A percentile compares a stretch with the other conserved stretches of the same genome.
Evolutionary conservation across 345 rosid species (phyloP).

Genomic region (Linum tenue): DNA sequence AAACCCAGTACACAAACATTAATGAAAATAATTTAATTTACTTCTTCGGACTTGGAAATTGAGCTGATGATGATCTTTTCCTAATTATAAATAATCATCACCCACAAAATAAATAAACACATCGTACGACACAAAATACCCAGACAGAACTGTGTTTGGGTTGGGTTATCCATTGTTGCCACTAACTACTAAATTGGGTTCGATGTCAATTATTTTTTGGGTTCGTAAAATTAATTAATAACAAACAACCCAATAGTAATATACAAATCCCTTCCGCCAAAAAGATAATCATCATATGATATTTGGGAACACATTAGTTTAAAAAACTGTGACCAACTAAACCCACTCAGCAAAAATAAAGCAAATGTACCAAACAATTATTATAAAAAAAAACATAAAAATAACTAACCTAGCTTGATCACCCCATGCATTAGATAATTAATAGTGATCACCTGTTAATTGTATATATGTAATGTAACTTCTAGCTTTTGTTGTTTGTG

Average conservation of each 20-base stretch:
- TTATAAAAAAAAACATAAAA: conserved; percentile 1
- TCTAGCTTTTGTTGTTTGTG: conserved; percentile 15
- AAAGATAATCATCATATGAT: background rate
- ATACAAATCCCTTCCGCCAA: no score
- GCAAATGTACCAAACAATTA: no score
- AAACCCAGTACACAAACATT: no score
- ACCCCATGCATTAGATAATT: background rate
- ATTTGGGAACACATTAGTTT: conserved; percentile 2
- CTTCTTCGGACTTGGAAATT: conserved; percentile 19
- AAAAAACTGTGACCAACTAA: background rate
- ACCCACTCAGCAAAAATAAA: conserved; percentile 5
- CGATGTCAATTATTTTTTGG: no score
- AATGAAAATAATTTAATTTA: no score
- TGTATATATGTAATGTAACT: background rate
- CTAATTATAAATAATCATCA: no score
- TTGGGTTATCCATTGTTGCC: no score
- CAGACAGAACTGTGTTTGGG: conserved; percentile 13
- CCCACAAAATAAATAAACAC: conserved; percentile 1
- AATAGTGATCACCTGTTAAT: conserved; percentile 5
- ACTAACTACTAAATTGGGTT: no score
- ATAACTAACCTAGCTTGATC: background rate
- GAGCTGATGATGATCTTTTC: conserved; percentile 8
- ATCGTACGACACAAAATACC: conserved; percentile 21
- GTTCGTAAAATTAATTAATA: no score
- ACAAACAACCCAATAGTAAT: no score